Evolutionary conservation across 176 grass and related monocot species (phyloP).

Genomic region (Carex parvula): DNA sequence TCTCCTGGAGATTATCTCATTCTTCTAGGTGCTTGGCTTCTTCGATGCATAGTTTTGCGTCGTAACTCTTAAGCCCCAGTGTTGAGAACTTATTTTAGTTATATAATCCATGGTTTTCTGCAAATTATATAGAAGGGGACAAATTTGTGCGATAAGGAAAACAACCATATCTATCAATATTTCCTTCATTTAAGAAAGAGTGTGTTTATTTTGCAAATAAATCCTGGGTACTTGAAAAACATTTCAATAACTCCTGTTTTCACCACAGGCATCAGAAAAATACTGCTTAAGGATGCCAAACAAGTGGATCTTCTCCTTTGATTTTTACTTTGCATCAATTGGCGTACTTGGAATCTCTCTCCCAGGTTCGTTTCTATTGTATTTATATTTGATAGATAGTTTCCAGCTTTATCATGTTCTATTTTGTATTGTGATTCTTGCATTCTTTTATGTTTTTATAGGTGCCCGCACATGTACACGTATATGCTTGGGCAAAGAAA

Average conservation of each 20-base stretch:
- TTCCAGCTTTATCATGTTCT: not conserved
- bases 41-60: not conserved
- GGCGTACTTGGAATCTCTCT: conserved; percentile 35
- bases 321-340: conserved; percentile 36
- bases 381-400: not conserved
- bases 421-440: not conserved
- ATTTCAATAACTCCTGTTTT: not conserved
- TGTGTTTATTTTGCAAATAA: not conserved
- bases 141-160: not conserved
- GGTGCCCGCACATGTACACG: conserved; percentile 51
- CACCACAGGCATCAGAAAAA: conserved; percentile 38
- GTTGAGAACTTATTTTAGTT: not conserved
- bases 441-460: conserved; percentile 5
- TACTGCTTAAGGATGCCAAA: conserved; percentile 61
- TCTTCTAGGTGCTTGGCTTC: not conserved
- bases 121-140: not conserved
- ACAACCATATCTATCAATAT: too few species aligned
- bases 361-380: conserved; percentile 33
- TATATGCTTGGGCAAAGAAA: conserved; percentile 54
- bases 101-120: not conserved
- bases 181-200: not conserved
- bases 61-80: not conserved
- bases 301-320: conserved; percentile 57
- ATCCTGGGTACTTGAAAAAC: not conserved
- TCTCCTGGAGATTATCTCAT: not conserved